Evolutionary conservation across 495 filamentous ascomycete species (phyloP).

Genomic region (Lasiosphaeris hirsuta): DNA sequence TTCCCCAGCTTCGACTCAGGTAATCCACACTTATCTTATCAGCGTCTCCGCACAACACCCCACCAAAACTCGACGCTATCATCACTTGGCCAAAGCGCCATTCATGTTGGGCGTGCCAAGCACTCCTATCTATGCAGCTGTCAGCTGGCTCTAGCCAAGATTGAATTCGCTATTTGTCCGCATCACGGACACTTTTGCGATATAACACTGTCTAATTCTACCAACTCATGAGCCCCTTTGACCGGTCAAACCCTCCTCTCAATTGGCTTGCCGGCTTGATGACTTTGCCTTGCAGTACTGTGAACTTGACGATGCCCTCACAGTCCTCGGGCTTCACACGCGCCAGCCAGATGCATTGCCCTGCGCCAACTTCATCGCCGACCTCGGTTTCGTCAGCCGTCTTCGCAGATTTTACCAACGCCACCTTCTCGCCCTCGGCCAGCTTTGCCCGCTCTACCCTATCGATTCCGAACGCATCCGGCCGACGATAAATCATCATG

Average conservation of each 20-base stretch:
- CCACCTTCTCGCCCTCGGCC: conserved; percentile 24
- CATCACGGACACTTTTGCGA: not conserved
- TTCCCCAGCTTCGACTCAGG: not conserved
- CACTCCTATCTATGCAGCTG: too few species aligned
- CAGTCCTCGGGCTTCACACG: conserved; percentile 87
- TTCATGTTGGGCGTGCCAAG: too few species aligned
- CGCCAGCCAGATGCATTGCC: conserved; percentile 93
- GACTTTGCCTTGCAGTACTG: conserved; percentile 88
- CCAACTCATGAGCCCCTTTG: conserved; percentile 81
- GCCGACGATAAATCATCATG: conserved; percentile 79
- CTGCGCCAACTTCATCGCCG: conserved; percentile 56
- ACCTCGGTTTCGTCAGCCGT: conserved; percentile 23
- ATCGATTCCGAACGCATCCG: conserved; percentile 57
- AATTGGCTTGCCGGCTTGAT: conserved; percentile 82
- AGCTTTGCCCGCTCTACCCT: conserved; percentile 36
- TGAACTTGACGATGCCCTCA: conserved; percentile 87
- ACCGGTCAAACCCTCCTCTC: conserved; percentile 85
- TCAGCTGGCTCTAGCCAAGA: not conserved
- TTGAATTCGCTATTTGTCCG: not conserved
- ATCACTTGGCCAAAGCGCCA: too few species aligned
- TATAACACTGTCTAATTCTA: conserved; percentile 29
- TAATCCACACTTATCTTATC: not conserved
- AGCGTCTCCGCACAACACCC: not conserved
- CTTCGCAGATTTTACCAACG: conserved; percentile 11
- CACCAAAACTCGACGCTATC: not conserved